Percentiles rank a stretch among this genome's conserved stretches.
Evolutionary conservation across 192 early-diverging fungal species (phyloP).

Genomic region (Podila verticillata): DNA sequence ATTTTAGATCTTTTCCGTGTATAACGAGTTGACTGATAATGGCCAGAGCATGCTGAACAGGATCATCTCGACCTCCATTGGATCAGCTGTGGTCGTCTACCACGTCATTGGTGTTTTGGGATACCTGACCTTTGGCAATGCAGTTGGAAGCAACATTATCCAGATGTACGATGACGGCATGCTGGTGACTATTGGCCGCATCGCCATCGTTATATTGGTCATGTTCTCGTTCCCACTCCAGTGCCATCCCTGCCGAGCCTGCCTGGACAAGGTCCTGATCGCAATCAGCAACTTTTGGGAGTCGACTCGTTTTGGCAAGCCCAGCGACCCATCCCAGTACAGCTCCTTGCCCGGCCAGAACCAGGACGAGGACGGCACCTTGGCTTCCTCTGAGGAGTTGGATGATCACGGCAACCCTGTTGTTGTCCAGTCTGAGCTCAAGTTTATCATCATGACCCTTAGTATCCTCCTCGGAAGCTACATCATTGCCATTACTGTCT

Average conservation of each 20-base stretch:
- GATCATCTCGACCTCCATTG: slow-evolving; percentile 81
- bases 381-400: not conserved
- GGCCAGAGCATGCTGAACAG: slow-evolving; percentile 69
- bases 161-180: slow-evolving; percentile 75
- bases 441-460: slow-evolving; percentile 73
- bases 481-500: slow-evolving; percentile 77
- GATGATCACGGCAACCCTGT: slow-evolving; percentile 30
- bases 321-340: slow-evolving; percentile 4
- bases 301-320: slow-evolving; percentile 37
- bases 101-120: slow-evolving; percentile 88
- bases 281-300: slow-evolving; percentile 30
- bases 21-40: slow-evolving; percentile 95
- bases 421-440: slow-evolving; percentile 57
- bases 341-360: slow-evolving; percentile 11
- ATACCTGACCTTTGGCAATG: slow-evolving; percentile 91
- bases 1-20: slow-evolving; percentile 90
- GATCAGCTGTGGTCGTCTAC: slow-evolving; percentile 80
- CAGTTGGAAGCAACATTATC: slow-evolving; percentile 86
- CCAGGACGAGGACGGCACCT: not conserved
- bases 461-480: slow-evolving; percentile 76
- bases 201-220: slow-evolving; percentile 90
- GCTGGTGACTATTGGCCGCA: slow-evolving; percentile 85
- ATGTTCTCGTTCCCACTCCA: slow-evolving; percentile 94
- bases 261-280: slow-evolving; percentile 86
- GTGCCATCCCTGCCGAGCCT: slow-evolving; percentile 89